A percentile compares a stretch with the other conserved stretches of the same genome.
phyloP scores from a whole-genome alignment of 2,329 filamentous ascomycete genomes.

The Graphiopsis chlorocephala region DNA sequence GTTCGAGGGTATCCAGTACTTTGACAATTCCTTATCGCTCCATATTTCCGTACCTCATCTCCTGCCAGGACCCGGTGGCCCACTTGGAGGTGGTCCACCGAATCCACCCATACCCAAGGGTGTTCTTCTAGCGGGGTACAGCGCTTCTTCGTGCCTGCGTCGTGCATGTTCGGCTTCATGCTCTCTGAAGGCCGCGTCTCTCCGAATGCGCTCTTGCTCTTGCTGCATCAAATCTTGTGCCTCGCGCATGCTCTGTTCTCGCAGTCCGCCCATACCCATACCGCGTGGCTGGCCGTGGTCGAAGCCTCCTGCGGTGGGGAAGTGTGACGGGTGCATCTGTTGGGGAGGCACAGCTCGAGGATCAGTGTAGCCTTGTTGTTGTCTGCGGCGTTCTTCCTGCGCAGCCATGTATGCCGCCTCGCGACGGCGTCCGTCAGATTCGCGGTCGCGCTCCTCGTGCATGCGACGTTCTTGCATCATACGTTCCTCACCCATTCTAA shows the following conservation, averaged over 20 bases:
- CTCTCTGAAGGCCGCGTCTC: slow-evolving; percentile 11
- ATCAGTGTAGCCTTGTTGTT: slow-evolving; percentile 9
- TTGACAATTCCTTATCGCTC: not conserved
- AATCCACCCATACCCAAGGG: slow-evolving; percentile 14
- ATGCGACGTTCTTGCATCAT: slow-evolving; percentile 17
- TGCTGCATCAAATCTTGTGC: slow-evolving; percentile 22
- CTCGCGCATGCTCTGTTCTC: slow-evolving; percentile 27
- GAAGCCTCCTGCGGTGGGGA: not conserved
- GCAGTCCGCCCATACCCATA: slow-evolving; percentile 18
- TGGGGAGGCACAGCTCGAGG: slow-evolving; percentile 1
- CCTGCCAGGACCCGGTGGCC: slow-evolving; percentile 7
- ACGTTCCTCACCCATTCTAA: slow-evolving; percentile 10
- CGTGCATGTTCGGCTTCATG: slow-evolving; percentile 21
- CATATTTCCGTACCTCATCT: not conserved
- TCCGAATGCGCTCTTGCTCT: slow-evolving; percentile 18
- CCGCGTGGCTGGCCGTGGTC: slow-evolving; percentile 7
- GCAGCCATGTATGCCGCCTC: slow-evolving; percentile 16
- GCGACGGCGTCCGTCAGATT: slow-evolving; percentile 17
- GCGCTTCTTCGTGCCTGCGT: slow-evolving; percentile 19
- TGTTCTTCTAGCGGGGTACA: slow-evolving; percentile 6
- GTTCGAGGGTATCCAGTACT: slow-evolving; percentile 14
- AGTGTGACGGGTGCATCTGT: slow-evolving; percentile 13
- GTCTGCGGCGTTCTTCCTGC: slow-evolving; percentile 13
- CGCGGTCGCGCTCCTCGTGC: slow-evolving; percentile 20
- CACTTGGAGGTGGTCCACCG: slow-evolving; percentile 5